A percentile compares a stretch with the other conserved stretches of the same genome.
These are phyloP conservation scores for Cyberlindnera suaveolens DNA, from an alignment of 805 yeast genomes.

Conservation along the genomic window DNA sequence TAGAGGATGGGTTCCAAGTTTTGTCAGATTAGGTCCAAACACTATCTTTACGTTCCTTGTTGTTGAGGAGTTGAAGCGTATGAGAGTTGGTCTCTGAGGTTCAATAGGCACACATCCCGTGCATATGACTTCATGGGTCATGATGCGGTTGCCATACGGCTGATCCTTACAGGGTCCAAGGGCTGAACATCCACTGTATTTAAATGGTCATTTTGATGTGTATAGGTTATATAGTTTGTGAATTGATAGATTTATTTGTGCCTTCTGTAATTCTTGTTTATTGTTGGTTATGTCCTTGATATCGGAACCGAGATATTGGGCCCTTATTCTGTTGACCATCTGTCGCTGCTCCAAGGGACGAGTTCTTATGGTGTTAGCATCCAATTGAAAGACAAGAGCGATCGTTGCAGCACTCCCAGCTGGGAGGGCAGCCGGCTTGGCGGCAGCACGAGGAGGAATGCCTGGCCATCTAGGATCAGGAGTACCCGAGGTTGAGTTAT, in stretches of 20 bases:
- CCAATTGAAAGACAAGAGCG: constrained; percentile 40
- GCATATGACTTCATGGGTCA: too few species aligned
- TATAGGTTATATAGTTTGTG: too few species aligned
- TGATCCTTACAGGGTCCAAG: too few species aligned
- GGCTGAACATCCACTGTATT: too few species aligned
- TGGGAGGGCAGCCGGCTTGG: constrained; percentile 44
- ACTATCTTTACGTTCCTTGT: constrained; percentile 65
- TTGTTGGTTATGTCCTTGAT: neutral
- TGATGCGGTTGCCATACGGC: too few species aligned
- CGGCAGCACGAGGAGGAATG: constrained; percentile 41
- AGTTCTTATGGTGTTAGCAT: constrained; percentile 24
- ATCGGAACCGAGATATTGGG: neutral
- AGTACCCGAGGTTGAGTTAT: too few species aligned
- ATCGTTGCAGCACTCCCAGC: constrained; percentile 53
- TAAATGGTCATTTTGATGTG: too few species aligned
- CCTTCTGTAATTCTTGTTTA: too few species aligned
- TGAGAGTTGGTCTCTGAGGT: constrained; percentile 40
- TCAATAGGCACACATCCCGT: too few species aligned
- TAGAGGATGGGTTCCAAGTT: constrained; percentile 88
- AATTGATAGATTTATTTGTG: too few species aligned
- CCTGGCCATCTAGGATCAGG: constrained; percentile 39
- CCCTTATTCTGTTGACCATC: constrained; percentile 5
- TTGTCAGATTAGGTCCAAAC: constrained; percentile 80
- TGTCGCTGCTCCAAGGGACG: constrained; percentile 11
- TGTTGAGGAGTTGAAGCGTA: constrained; percentile 57